Percentiles rank a stretch among this genome's conserved stretches.
Evolutionary conservation across 306 rosid species (phyloP).

Genomic region (Trichosanthes cucumerina): DNA sequence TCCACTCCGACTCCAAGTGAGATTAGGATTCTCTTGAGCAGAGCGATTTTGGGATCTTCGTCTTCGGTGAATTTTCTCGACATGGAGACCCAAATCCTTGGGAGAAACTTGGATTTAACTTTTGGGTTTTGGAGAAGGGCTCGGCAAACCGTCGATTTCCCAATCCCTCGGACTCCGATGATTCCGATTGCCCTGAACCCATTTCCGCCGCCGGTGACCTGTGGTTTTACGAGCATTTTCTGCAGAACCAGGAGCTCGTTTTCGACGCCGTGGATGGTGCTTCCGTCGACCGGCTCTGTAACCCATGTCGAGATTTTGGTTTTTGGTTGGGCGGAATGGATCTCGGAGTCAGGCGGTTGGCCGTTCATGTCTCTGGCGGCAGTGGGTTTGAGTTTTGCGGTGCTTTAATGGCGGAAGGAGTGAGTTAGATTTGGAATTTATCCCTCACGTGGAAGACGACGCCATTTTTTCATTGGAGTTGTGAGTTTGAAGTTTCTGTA

Average conservation of each 20-base stretch:
- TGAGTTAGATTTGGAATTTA: neutral
- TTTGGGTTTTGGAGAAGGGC: neutral
- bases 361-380: neutral
- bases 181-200: conserved; percentile 19
- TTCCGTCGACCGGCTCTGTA: neutral
- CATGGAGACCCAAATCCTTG: conserved; percentile 18
- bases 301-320: neutral
- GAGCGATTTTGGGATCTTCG: neutral
- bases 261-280: conserved; percentile 14
- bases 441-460: neutral
- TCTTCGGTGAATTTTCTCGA: neutral
- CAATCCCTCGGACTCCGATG: conserved; percentile 14
- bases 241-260: conserved; percentile 1
- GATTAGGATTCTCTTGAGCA: neutral
- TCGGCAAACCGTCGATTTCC: conserved; percentile 19
- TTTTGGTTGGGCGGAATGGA: neutral
- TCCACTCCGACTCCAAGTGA: conserved; percentile 16
- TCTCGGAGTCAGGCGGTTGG: neutral
- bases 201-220: neutral
- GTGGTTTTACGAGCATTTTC: neutral
- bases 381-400: neutral
- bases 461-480: no score
- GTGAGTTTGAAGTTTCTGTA: no score
- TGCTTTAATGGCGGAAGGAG: neutral
- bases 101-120: neutral